These are phyloP conservation scores for Eragrostis curvula DNA, from an alignment of 176 grass and related monocot genomes.

Conservation along the genomic window DNA sequence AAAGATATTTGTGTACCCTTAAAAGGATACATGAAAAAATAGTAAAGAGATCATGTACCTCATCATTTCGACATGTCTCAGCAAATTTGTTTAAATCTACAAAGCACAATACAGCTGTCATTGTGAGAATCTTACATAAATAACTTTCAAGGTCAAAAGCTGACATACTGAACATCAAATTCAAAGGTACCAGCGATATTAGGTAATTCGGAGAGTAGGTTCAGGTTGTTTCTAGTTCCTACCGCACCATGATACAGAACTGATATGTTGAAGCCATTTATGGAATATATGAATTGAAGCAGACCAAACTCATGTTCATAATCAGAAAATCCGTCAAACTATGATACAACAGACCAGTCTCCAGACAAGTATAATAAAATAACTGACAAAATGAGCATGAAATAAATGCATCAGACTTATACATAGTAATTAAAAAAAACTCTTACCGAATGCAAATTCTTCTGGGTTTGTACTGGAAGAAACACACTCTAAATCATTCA, in stretches of 20 bases:
- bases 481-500: slow-evolving; percentile 65
- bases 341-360: slow-evolving; percentile 3
- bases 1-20: slow-evolving; percentile 1
- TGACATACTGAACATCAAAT: neutral
- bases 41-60: slow-evolving; percentile 59
- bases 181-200: neutral
- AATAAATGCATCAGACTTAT: slow-evolving; percentile 27
- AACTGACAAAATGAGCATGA: neutral
- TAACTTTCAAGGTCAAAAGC: neutral
- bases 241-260: slow-evolving; percentile 10
- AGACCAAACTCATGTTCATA: slow-evolving; percentile 9
- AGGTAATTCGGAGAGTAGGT: neutral
- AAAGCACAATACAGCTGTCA: slow-evolving; percentile 47
- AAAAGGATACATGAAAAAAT: slow-evolving; percentile 16
- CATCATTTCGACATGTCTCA: slow-evolving; percentile 75
- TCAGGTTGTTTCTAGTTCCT: neutral
- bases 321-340: neutral
- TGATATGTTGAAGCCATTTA: neutral
- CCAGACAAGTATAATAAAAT: neutral
- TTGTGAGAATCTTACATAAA: slow-evolving; percentile 23
- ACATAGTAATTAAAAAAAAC: slow-evolving; percentile 1
- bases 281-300: neutral
- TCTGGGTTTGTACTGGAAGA: slow-evolving; percentile 49
- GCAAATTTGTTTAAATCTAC: slow-evolving; percentile 70
- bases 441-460: slow-evolving; percentile 65